Conservation (phyloP, 352 stramenopile genomes). For the Globisporangium parvum region DNA sequence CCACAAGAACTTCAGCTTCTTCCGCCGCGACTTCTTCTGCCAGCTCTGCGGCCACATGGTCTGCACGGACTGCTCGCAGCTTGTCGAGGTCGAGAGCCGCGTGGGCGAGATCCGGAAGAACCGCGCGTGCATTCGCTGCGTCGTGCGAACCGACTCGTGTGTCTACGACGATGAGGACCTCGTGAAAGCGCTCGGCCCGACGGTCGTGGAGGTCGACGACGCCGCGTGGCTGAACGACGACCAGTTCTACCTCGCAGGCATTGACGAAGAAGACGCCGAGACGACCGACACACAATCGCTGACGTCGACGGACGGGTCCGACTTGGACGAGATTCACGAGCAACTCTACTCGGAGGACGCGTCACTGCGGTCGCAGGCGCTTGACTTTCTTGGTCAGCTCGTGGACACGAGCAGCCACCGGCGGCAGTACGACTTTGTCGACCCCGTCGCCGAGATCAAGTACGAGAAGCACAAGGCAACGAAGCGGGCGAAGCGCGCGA, state of each 20-base stretch:
- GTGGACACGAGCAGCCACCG: slow-evolving; percentile 13
- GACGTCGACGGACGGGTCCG: background rate
- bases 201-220: slow-evolving; percentile 34
- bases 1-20: slow-evolving; percentile 38
- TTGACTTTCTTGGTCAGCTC: slow-evolving; percentile 41
- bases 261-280: slow-evolving; percentile 23
- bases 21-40: slow-evolving; percentile 42
- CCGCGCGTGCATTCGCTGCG: slow-evolving; percentile 34
- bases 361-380: slow-evolving; percentile 24
- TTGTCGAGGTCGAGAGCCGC: slow-evolving; percentile 37
- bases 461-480: slow-evolving; percentile 8
- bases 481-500: background rate
- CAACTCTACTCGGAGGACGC: slow-evolving; percentile 42
- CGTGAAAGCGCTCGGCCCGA: slow-evolving; percentile 29
- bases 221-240: slow-evolving; percentile 30
- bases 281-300: slow-evolving; percentile 5
- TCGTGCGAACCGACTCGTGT: slow-evolving; percentile 40
- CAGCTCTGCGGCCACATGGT: slow-evolving; percentile 43
- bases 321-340: slow-evolving; percentile 22
- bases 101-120: slow-evolving; percentile 35
- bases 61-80: slow-evolving; percentile 35
- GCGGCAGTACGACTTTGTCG: slow-evolving; percentile 5
- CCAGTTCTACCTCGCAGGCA: slow-evolving; percentile 9
- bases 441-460: slow-evolving; percentile 10
- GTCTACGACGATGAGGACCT: slow-evolving; percentile 45